Evolutionary conservation across 495 filamentous ascomycete genomes (phyloP).

Genomic region (Aspergillus wentii): DNA sequence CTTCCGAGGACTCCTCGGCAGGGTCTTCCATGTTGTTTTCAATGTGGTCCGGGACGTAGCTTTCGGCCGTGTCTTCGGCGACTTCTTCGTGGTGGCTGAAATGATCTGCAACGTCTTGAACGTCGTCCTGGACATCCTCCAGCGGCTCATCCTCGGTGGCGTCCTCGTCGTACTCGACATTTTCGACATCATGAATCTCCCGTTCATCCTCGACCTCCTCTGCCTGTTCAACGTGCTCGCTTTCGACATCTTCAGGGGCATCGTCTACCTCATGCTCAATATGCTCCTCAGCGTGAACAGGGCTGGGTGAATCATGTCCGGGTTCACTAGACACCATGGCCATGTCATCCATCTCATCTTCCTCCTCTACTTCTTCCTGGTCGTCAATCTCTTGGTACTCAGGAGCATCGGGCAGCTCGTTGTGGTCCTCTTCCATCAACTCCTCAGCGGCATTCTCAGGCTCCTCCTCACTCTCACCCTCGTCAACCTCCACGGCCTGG

Average conservation of each 20-base stretch:
- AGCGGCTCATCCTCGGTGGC: not conserved
- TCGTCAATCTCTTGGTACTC: constrained; percentile 2
- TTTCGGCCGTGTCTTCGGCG: too few relatives aligned
- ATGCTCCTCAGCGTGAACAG: not conserved
- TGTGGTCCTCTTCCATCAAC: too few relatives aligned
- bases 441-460: too few relatives aligned
- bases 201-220: constrained; percentile 1
- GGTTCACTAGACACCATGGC: too few relatives aligned
- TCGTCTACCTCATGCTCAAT: constrained; percentile 5
- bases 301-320: not conserved
- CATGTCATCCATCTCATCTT: too few relatives aligned
- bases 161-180: not conserved
- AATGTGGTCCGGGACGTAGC: too few relatives aligned
- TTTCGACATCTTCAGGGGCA: constrained; percentile 1
- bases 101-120: constrained; percentile 3
- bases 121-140: constrained; percentile 13
- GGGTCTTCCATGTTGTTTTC: too few relatives aligned
- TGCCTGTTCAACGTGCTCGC: too few relatives aligned
- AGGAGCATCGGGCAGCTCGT: not conserved
- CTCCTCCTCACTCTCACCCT: not conserved
- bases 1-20: too few relatives aligned
- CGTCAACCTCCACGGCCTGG: not conserved
- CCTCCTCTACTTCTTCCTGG: constrained; percentile 1
- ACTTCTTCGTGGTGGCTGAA: too few relatives aligned
- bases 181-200: not conserved